Conservation (phyloP, 2,329 filamentous ascomycete genomes). For the Ilyonectria robusta region DNA sequence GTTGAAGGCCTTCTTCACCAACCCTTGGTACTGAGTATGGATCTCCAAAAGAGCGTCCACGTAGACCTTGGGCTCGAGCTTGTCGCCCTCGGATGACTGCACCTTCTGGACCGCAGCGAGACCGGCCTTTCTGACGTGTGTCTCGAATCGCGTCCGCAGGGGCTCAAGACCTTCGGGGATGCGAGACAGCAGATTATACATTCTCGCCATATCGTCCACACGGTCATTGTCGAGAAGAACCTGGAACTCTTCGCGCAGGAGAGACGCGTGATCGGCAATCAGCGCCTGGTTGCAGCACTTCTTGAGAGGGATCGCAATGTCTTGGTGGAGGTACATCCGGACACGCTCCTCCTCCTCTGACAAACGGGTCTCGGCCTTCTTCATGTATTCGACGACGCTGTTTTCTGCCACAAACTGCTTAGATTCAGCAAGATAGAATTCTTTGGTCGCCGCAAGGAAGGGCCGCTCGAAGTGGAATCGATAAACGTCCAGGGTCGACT, state of each 20-base stretch:
- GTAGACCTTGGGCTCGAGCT: constrained; percentile 95
- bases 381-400: constrained; percentile 99
- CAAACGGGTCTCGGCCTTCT: constrained; percentile 93
- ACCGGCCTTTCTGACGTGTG: constrained; percentile 91
- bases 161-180: constrained; percentile 95
- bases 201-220: constrained; percentile 93
- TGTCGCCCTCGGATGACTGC: constrained; percentile 86
- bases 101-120: constrained; percentile 92
- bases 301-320: constrained; percentile 88
- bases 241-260: constrained; percentile 97
- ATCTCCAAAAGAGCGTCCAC: constrained; percentile 95
- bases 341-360: constrained; percentile 96
- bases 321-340: constrained; percentile 88
- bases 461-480: constrained; percentile 92
- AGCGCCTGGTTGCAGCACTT: constrained; percentile 90
- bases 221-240: constrained; percentile 93
- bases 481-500: constrained; percentile 96
- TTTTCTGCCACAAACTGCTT: constrained; percentile 96
- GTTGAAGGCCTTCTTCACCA: constrained; percentile 93
- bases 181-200: constrained; percentile 92
- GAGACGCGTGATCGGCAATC: constrained; percentile 86
- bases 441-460: constrained; percentile 86
- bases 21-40: constrained; percentile 90
- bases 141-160: constrained; percentile 88
- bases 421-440: constrained; percentile 93